Base-by-base conservation (phyloP, 2,329 filamentous ascomycete genomes). In the Fusarium sp. region DNA sequence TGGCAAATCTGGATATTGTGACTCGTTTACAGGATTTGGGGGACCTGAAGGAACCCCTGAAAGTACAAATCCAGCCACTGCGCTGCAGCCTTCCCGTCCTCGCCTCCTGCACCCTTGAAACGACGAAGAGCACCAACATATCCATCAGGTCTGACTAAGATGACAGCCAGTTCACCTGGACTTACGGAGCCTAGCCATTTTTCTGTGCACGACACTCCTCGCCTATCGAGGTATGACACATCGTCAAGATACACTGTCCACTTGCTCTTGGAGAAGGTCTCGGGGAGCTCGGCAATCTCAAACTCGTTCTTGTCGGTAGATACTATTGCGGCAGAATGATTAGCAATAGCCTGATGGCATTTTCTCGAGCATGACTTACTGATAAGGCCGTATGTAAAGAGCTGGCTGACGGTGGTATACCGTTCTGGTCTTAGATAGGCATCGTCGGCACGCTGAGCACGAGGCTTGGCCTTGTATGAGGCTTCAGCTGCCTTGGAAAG, bases 371-470 rank as follows among this genome's bases (percentile, higher is more conserved):
- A n/a, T 39, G 7, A 58, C 87, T 80, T 83, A 89, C 88, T 94
- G 45, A 95, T 90, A 5, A 93, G 80, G 0, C 86, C 87, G 78
- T 91, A 93, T 0, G 93, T 94, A 75, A 93, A 92, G 5, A 94
- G 82, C 57, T 91, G 87, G 78, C 91, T 93, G 64, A 91, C 87
- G 2, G 89, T 83, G 0, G 88, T 92, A 77, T 95, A 95, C 63
- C 93, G 86, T 75, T 92, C 89, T 0, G 91, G 91, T 22, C 91
- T 88, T 18, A 89, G 81, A 77, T 92, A 95, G 4, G 90, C 87
- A 72, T 95, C 92, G 57, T 90, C 87, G 0, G 88, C 85, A 1
- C 89, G 87, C 0, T 85, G 81, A 3, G 88, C 82, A 11, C 89
- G 87, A 0, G 90, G 90, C 74, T 90, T 88, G 41, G 86, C 83